These are phyloP conservation scores for Rhododendron ovatum DNA, from an alignment of 148 eudicot species.

Conservation along the genomic window DNA sequence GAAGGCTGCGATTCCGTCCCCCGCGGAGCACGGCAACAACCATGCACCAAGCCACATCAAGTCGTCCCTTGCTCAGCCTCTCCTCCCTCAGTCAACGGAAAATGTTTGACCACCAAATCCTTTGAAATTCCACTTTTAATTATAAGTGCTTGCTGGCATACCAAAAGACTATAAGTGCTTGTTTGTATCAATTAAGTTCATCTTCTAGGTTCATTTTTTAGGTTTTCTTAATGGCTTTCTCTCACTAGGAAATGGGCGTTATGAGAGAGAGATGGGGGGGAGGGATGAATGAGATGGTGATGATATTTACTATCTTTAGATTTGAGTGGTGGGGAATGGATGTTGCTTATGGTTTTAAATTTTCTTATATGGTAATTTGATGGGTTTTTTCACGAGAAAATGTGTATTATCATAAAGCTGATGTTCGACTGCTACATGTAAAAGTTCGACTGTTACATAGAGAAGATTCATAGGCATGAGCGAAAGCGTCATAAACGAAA, in stretches of 20 bases:
- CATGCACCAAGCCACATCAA: conserved; percentile 47
- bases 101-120: conserved; percentile 36
- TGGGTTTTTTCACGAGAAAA: conserved; percentile 26
- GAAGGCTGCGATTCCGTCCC: conserved; percentile 49
- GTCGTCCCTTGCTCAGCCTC: conserved; percentile 74
- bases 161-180: not conserved
- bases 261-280: conserved; percentile 19
- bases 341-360: conserved; percentile 11
- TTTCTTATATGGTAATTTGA: conserved; percentile 18
- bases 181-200: conserved; percentile 22
- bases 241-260: conserved; percentile 25
- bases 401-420: conserved; percentile 12
- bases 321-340: conserved; percentile 30
- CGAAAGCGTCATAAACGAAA: too few relatives aligned
- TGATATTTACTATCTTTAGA: conserved; percentile 30
- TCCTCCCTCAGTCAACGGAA: conserved; percentile 68
- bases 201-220: conserved; percentile 12
- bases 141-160: not conserved
- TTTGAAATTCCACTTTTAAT: not conserved
- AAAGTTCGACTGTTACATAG: too few relatives aligned
- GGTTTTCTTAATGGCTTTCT: conserved; percentile 24
- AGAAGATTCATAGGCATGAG: too few relatives aligned
- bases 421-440: not conserved
- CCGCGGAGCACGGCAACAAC: conserved; percentile 53
- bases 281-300: conserved; percentile 29